A percentile compares a stretch with the other conserved stretches of the same genome.
These are phyloP conservation scores for Climacium dendroides DNA, from an alignment of 225 moss, liverwort and hornwort genomes.

Conservation along the genomic window DNA sequence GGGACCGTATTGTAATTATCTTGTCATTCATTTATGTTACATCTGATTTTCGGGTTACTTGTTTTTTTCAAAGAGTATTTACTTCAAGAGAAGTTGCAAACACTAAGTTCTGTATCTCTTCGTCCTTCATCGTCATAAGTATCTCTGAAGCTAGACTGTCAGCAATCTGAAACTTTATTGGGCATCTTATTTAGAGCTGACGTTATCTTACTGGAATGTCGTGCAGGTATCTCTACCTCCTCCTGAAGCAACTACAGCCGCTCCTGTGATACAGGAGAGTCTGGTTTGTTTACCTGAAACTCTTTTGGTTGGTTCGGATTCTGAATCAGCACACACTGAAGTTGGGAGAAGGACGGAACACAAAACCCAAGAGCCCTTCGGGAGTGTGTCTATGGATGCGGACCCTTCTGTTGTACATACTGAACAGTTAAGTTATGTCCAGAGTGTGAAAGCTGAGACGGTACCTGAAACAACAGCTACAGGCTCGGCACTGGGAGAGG, in stretches of 20 bases:
- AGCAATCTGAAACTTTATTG: not conserved
- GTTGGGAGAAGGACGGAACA: not conserved
- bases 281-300: not conserved
- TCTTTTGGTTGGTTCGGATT: not conserved
- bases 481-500: not conserved
- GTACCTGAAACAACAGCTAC: not conserved
- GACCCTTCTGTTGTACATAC: not conserved
- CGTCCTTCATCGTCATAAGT: not conserved
- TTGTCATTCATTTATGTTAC: not conserved
- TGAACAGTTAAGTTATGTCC: not conserved
- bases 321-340: slow-evolving; percentile 1
- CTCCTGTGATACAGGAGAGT: not conserved
- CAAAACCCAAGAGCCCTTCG: not conserved
- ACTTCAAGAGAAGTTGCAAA: not conserved
- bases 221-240: not conserved
- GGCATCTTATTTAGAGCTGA: not conserved
- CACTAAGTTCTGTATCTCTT: not conserved
- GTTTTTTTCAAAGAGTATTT: not conserved
- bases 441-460: slow-evolving; percentile 8
- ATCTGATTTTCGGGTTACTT: not conserved
- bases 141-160: not conserved
- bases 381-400: not conserved
- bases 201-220: not conserved
- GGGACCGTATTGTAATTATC: not conserved
- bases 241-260: not conserved